Conservation (phyloP, 495 filamentous ascomycete genomes). For the Aspergillus funiculosus region DNA sequence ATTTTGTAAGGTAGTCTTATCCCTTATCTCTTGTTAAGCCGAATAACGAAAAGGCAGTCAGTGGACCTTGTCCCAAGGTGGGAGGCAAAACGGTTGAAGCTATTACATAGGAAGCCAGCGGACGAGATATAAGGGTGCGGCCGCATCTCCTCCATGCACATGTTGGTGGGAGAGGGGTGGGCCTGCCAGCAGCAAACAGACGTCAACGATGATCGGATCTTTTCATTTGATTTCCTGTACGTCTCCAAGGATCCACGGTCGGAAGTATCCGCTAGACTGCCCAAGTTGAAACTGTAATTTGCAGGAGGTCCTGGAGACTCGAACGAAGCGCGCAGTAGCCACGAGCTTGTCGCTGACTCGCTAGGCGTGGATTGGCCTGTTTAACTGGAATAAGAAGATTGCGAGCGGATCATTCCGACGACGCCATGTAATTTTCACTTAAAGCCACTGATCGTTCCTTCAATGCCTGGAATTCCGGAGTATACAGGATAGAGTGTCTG, state of each 20-base stretch:
- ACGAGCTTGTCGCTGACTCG: background rate
- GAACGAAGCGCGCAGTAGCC: background rate
- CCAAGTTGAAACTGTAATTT: background rate
- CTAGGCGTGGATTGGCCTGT: background rate
- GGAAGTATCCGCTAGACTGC: constrained; percentile 4
- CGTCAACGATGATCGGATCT: no score
- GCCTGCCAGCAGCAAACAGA: background rate
- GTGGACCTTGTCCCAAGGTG: background rate
- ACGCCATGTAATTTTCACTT: no score
- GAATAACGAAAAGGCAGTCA: background rate
- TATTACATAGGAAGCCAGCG: background rate
- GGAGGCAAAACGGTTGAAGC: background rate
- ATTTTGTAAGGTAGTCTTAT: no score
- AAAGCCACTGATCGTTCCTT: no score
- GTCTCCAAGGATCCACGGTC: no score
- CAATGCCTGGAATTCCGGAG: no score
- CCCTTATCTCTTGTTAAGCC: background rate
- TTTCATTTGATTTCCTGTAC: no score
- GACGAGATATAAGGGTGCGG: no score
- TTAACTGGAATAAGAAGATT: constrained; percentile 4
- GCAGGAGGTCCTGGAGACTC: background rate
- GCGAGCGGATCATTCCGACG: constrained; percentile 9
- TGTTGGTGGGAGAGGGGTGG: background rate
- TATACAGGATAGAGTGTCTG: no score
- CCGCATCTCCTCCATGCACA: background rate